Base-by-base conservation (phyloP, 768 basidiomycete species). In the Austroboletus festivus region DNA sequence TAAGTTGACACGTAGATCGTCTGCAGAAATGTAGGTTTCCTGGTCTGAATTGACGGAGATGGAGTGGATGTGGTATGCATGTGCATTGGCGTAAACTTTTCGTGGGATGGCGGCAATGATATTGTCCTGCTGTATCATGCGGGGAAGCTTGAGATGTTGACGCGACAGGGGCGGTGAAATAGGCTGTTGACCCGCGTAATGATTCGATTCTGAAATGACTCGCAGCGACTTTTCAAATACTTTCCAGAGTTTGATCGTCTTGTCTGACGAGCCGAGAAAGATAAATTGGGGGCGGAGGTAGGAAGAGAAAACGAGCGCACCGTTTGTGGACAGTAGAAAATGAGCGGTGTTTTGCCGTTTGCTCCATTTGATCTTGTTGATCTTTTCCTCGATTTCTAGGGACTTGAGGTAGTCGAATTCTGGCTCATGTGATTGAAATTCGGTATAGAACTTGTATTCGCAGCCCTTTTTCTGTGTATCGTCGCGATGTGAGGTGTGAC, bases 361-460 rank as follows among this genome's bases (percentile, higher is more conserved):
- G 78, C 94, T 97, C 96, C 96, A 99, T 69, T 93, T 92, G 82
- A 99, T 99, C 83, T 96, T 91, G 78, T 99, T 99, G 78, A 99
- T 99, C 86, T 99, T 99, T 81, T 99, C 96, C 73, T 99, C 96
- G 71, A 99, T 99, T 80, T 99, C 96, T 59, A 99, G 78, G 20
- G 93, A 96, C 79, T 99, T 99, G 65, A 99, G 85, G 71, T 99
- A 99, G 75, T 99, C 96, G 70, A 99, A 99, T 70, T 99, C 96
- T 47, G 96, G 96, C 69, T 99, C 96, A 69, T 99, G 96, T 39
- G 92, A 94, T 78, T 99, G 96, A 68, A 98, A 96, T 72, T 99
- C 96, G 44, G 96, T 99, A 71, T 98, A 98, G 73, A 99, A 99
- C 71, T 97, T 98, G 83, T 99, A 99, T 75, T 99, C 96, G 76